Percentiles rank a stretch among this genome's conserved stretches.
Conservation (phyloP, 371 early-diverging fungal species). For the Mucor sp. region DNA sequence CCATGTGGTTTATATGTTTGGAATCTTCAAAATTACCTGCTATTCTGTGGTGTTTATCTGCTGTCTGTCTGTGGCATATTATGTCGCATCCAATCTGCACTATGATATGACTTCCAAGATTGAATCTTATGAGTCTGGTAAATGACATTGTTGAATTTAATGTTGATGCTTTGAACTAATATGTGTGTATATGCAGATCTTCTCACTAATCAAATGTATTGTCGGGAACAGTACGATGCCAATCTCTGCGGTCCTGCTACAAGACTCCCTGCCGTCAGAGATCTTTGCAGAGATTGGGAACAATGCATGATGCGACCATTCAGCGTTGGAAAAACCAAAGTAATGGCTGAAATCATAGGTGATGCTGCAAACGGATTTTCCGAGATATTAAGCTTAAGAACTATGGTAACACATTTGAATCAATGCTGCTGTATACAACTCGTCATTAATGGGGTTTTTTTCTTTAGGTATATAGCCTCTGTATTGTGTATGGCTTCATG, state of each 20-base stretch:
- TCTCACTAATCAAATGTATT: slow-evolving; percentile 11
- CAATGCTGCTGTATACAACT: neutral
- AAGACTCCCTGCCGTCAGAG: slow-evolving; percentile 10
- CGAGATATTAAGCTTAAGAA: slow-evolving; percentile 8
- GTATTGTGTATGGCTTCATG: neutral
- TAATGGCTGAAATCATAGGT: slow-evolving; percentile 20
- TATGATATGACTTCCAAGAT: slow-evolving; percentile 18
- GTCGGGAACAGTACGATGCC: slow-evolving; percentile 17
- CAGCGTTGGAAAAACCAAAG: slow-evolving; percentile 7
- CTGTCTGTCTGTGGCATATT: neutral
- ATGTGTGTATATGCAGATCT: neutral
- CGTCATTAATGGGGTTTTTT: neutral
- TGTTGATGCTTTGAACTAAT: neutral
- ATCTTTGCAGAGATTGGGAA: slow-evolving; percentile 19
- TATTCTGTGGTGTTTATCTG: neutral
- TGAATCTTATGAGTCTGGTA: slow-evolving; percentile 21
- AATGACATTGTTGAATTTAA: neutral
- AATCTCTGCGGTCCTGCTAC: slow-evolving; percentile 20
- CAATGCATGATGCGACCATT: slow-evolving; percentile 18
- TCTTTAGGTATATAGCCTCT: neutral
- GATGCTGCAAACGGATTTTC: slow-evolving; percentile 20
- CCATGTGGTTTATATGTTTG: slow-evolving; percentile 8
- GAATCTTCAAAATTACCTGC: slow-evolving; percentile 12
- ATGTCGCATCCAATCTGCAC: neutral
- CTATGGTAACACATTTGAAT: slow-evolving; percentile 7